Conservation (phyloP, 1,139 yeast species). For the Saccharomyces hybrid region DNA sequence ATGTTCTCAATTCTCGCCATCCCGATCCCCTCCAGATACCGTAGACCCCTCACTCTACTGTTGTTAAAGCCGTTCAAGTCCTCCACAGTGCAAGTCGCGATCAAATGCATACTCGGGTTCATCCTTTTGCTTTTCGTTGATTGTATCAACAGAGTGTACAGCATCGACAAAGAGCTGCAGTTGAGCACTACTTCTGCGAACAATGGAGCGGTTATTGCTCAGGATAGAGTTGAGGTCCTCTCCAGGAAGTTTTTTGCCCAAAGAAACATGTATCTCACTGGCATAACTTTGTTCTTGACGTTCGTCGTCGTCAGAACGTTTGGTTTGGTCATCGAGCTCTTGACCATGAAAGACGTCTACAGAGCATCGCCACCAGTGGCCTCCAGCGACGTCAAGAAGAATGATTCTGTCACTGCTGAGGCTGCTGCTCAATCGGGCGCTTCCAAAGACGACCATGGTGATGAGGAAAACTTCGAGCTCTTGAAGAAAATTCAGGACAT, state of each 20-base stretch:
- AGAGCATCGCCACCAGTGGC: constrained; percentile 13
- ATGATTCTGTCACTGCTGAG: constrained; percentile 25
- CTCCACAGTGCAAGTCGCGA: constrained; percentile 65
- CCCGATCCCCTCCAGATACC: constrained; percentile 72
- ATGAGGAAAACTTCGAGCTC: constrained; percentile 42
- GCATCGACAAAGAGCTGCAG: constrained; percentile 58
- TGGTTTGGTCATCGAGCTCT: constrained; percentile 67
- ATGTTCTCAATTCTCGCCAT: constrained; percentile 73
- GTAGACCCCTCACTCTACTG: constrained; percentile 59
- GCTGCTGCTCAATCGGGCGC: constrained; percentile 24
- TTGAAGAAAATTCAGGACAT: constrained; percentile 50
- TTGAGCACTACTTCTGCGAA: constrained; percentile 8
- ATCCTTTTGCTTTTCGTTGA: constrained; percentile 80
- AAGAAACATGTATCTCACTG: constrained; percentile 93
- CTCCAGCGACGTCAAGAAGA: constrained; percentile 19
- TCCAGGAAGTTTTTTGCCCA: constrained; percentile 90
- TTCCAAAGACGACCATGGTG: constrained; percentile 18
- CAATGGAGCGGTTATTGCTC: constrained; percentile 13
- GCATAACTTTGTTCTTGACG: constrained; percentile 87
- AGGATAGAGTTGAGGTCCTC: constrained; percentile 24
- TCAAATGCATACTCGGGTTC: constrained; percentile 79
- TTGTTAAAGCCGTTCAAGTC: constrained; percentile 65
- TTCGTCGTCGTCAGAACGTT: constrained; percentile 84
- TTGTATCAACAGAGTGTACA: constrained; percentile 74
- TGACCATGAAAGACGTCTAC: constrained; percentile 50